Evolutionary conservation across 2,329 filamentous ascomycete species (phyloP).

Genomic region (Zymoseptoria passerinii): DNA sequence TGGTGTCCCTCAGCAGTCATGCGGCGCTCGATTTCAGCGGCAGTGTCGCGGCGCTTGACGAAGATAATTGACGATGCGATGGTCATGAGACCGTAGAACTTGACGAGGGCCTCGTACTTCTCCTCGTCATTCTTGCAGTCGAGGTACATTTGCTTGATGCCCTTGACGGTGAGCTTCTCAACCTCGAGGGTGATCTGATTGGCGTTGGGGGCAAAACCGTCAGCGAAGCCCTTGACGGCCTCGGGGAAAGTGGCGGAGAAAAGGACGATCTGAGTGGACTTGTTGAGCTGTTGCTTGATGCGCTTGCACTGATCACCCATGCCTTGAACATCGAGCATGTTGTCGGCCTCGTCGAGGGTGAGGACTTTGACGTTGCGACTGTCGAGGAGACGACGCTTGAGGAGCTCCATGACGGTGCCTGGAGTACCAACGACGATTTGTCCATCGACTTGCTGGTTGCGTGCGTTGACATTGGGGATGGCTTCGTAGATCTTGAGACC

Average conservation of each 20-base stretch:
- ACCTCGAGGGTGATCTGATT: constrained; percentile 82
- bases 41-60: constrained; percentile 85
- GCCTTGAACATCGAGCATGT: constrained; percentile 95
- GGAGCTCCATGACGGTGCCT: constrained; percentile 82
- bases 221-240: constrained; percentile 74
- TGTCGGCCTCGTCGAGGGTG: constrained; percentile 94
- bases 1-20: constrained; percentile 88
- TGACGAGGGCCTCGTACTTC: constrained; percentile 83
- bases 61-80: constrained; percentile 98
- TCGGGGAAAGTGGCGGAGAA: constrained; percentile 94
- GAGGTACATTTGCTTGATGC: constrained; percentile 96
- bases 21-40: constrained; percentile 71
- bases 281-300: constrained; percentile 70
- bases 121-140: constrained; percentile 74
- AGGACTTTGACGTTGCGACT: constrained; percentile 65
- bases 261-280: constrained; percentile 73
- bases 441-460: constrained; percentile 60
- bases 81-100: constrained; percentile 92
- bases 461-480: constrained; percentile 66
- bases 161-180: constrained; percentile 88
- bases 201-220: constrained; percentile 73
- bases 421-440: constrained; percentile 88
- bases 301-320: constrained; percentile 90
- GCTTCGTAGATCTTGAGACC: constrained; percentile 70
- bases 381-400: constrained; percentile 69